A percentile compares a stretch with the other conserved stretches of the same genome.
These are phyloP conservation scores for Epichloe baconii DNA, from an alignment of 2,329 filamentous ascomycete species.

Conservation along the genomic window DNA sequence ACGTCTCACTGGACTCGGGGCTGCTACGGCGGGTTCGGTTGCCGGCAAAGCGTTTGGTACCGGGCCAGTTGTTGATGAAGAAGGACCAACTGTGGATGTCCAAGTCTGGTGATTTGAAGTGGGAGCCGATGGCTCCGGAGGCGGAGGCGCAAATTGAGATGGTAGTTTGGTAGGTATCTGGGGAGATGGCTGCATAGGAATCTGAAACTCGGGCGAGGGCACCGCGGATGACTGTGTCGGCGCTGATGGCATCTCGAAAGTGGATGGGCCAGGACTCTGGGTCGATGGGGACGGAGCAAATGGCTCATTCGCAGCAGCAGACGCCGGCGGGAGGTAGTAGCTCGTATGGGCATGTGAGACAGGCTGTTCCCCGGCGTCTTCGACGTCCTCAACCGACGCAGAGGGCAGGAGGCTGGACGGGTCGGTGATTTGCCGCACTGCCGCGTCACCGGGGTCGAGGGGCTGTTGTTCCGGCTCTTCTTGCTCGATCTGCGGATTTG, in stretches of 20 bases:
- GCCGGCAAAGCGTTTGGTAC: rapidly evolving
- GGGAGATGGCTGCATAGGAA: constrained; percentile 17
- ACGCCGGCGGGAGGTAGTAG: constrained; percentile 21
- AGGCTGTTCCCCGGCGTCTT: constrained; percentile 28
- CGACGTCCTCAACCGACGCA: constrained; percentile 39
- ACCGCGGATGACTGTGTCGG: constrained; percentile 9
- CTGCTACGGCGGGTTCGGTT: neutral
- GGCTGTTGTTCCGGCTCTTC: constrained; percentile 22
- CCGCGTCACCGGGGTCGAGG: constrained; percentile 52
- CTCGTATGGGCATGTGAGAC: constrained; percentile 11
- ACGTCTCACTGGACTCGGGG: constrained; percentile 7
- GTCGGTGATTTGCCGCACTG: constrained; percentile 37
- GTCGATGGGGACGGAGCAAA: constrained; percentile 24
- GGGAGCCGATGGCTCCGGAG: constrained; percentile 8
- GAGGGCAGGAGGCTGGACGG: constrained; percentile 23
- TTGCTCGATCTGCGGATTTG: constrained; percentile 55
- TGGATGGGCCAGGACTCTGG: constrained; percentile 13
- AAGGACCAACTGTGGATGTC: constrained; percentile 6
- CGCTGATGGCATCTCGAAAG: constrained; percentile 11
- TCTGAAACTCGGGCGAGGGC: constrained; percentile 7
- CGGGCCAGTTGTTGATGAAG: neutral
- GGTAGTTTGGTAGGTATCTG: constrained; percentile 15
- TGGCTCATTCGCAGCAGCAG: constrained; percentile 10
- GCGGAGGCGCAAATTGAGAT: constrained; percentile 12
- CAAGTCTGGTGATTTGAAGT: constrained; percentile 7